Conservation (phyloP, 1,139 yeast genomes). For the Debaryomyces psychrophilus region DNA sequence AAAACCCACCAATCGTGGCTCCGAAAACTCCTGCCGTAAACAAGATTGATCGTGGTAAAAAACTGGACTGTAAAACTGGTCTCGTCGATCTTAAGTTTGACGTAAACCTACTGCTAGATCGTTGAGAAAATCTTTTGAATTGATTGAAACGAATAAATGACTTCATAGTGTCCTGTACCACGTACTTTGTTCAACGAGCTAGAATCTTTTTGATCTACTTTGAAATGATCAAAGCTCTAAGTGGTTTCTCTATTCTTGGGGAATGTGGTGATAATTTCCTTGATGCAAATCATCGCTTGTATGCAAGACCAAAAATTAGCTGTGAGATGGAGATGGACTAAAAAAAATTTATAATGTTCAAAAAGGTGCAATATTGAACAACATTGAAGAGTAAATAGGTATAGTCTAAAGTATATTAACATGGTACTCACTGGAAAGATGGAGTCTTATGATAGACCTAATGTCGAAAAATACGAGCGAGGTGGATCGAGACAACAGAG, state of each 20-base stretch:
- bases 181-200: neutral
- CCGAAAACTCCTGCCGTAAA: conserved; percentile 30
- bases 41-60: conserved; percentile 33
- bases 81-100: conserved; percentile 4
- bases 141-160: conserved; percentile 2
- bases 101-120: neutral
- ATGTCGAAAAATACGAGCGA: conserved; percentile 23
- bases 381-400: neutral
- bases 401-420: neutral
- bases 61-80: conserved; percentile 22
- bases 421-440: conserved; percentile 22
- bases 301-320: conserved; percentile 2
- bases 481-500: conserved; percentile 19
- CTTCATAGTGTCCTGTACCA: neutral
- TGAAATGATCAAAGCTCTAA: neutral
- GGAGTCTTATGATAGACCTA: conserved; percentile 26
- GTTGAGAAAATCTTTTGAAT: conserved; percentile 5
- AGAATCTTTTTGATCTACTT: neutral
- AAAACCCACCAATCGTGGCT: conserved; percentile 35
- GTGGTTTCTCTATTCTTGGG: neutral
- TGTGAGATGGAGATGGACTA: conserved; percentile 8
- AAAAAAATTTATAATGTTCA: conserved; percentile 10
- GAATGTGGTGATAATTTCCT: conserved; percentile 1
- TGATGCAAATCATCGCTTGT: neutral
- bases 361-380: neutral